These are phyloP conservation scores for Casaregolazyma suthepensis DNA, from an alignment of 1,139 yeast genomes.

Conservation along the genomic window DNA sequence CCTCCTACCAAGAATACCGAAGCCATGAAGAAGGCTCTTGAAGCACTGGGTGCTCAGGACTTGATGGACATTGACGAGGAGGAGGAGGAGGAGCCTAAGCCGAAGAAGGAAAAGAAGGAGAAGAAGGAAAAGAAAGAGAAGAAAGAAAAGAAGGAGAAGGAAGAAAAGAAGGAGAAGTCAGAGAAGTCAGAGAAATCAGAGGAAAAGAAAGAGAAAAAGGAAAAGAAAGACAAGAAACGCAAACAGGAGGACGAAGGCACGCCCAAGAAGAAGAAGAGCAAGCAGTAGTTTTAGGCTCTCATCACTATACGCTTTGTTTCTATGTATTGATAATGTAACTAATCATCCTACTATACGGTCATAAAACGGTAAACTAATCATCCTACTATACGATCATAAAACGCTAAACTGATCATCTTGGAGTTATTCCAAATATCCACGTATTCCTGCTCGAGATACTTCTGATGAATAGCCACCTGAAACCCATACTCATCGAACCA, in stretches of 20 bases:
- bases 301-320: constrained; percentile 2
- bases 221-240: constrained; percentile 35
- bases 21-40: constrained; percentile 88
- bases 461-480: constrained; percentile 61
- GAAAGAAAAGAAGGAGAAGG: constrained; percentile 36
- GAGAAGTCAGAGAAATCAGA: constrained; percentile 27
- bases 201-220: constrained; percentile 25
- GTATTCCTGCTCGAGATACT: constrained; percentile 16
- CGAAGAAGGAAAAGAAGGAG: constrained; percentile 39
- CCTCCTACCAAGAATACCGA: constrained; percentile 95
- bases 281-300: constrained; percentile 13
- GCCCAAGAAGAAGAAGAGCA: constrained; percentile 29
- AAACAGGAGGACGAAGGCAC: constrained; percentile 39
- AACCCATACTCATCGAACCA: constrained; percentile 80
- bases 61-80: constrained; percentile 45
- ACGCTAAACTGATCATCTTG: background rate
- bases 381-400: background rate
- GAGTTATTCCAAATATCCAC: background rate
- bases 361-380: background rate
- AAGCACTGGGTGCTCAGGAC: constrained; percentile 48
- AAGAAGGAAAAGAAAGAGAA: constrained; percentile 52
- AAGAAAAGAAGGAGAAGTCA: constrained; percentile 22
- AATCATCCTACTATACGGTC: background rate
- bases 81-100: constrained; percentile 35
- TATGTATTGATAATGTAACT: background rate